These are phyloP conservation scores for Hortaea sp. DNA, from an alignment of 2,329 filamentous ascomycete species.

Conservation along the genomic window DNA sequence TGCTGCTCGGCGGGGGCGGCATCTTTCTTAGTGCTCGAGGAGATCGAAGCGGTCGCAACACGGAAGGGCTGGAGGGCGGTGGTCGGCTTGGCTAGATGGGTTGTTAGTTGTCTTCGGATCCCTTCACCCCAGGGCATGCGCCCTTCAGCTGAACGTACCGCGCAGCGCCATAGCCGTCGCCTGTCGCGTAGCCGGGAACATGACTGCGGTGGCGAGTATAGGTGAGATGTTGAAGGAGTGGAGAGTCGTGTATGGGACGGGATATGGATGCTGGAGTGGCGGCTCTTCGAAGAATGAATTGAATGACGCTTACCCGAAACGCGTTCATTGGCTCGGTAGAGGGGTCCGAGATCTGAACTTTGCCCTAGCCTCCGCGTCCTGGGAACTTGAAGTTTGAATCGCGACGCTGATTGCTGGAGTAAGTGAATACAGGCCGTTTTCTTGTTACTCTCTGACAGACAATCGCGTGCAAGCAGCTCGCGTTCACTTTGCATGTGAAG, in stretches of 20 bases:
- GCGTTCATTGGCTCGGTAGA: neutral
- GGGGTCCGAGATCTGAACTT: neutral
- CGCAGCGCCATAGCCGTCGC: conserved; percentile 45
- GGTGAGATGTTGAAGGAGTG: neutral
- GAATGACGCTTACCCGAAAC: neutral
- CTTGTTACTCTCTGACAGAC: too few species aligned
- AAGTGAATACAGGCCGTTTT: neutral
- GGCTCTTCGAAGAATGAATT: neutral
- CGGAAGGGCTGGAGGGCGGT: conserved; percentile 54
- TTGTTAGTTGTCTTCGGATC: conserved; percentile 1
- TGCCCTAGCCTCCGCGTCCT: neutral
- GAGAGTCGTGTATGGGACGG: neutral
- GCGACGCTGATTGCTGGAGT: neutral
- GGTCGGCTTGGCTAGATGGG: conserved; percentile 51
- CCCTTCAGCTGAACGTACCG: conserved; percentile 32
- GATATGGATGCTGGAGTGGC: neutral
- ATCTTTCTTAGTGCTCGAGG: conserved; percentile 54
- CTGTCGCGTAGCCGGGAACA: conserved; percentile 43
- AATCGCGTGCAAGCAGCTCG: neutral
- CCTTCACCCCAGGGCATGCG: conserved; percentile 19
- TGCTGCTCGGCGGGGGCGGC: conserved; percentile 47
- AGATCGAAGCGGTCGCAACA: conserved; percentile 49
- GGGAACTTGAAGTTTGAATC: too few species aligned
- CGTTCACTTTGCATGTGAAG: neutral
- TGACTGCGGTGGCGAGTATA: conserved; percentile 17